phyloP scores from a whole-genome alignment of 2,329 filamentous ascomycete genomes.

The Gyromitra esculenta region DNA sequence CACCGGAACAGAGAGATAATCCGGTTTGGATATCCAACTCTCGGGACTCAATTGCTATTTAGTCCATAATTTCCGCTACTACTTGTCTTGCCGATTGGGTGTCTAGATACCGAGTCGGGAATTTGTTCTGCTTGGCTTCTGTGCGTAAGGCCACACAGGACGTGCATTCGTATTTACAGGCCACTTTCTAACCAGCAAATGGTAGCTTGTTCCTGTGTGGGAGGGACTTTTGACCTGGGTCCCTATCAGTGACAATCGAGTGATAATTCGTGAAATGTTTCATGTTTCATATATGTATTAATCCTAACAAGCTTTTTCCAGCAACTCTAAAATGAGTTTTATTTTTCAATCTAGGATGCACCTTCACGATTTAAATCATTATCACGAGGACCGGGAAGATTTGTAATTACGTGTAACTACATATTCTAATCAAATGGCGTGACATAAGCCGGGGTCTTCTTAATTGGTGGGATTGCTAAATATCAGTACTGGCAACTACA shows the following conservation, averaged over 20 bases:
- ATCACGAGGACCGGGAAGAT: not conserved
- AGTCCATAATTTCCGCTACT: not conserved
- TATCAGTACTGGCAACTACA: no score
- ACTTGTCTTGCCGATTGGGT: conserved; percentile 21
- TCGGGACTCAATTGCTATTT: conserved; percentile 3
- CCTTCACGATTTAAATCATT: not conserved
- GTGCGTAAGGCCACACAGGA: not conserved
- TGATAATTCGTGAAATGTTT: conserved; percentile 29
- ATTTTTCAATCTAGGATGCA: not conserved
- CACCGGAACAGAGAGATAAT: not conserved
- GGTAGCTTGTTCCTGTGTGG: not conserved
- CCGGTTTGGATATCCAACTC: not conserved
- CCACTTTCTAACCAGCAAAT: not conserved
- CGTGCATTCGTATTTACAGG: not conserved
- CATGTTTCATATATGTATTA: not conserved
- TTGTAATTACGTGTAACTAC: no score
- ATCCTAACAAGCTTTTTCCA: not conserved
- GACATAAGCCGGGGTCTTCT: no score
- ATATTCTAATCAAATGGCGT: no score
- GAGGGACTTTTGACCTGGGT: conserved; percentile 7
- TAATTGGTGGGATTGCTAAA: no score
- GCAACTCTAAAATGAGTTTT: not conserved
- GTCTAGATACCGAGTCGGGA: not conserved
- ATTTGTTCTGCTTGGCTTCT: conserved; percentile 14
- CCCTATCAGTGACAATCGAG: conserved; percentile 1